Conservation (phyloP, 1,284 basidiomycete species). For the Microbotryum violaceum region DNA sequence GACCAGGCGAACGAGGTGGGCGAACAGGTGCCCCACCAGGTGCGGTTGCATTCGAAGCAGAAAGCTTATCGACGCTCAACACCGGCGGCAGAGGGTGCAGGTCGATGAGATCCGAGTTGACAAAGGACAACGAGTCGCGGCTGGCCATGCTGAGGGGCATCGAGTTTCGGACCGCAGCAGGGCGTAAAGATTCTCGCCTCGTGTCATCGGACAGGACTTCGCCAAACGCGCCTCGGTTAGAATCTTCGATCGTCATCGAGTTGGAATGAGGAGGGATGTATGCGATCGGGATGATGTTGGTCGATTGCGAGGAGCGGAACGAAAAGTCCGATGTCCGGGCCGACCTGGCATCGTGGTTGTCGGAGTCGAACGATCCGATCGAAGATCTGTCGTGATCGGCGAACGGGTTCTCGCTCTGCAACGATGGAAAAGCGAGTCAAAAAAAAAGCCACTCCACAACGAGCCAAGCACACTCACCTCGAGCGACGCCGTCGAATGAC, state of each 20-base stretch:
- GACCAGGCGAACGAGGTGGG: conserved; percentile 35
- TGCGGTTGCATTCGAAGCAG: conserved; percentile 22
- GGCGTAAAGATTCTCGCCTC: background rate
- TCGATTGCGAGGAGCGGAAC: conserved; percentile 36
- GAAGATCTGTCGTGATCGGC: conserved; percentile 30
- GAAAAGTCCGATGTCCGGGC: conserved; percentile 30
- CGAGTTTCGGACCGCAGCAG: conserved; percentile 4
- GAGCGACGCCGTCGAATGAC: conserved; percentile 9
- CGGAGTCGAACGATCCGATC: conserved; percentile 17
- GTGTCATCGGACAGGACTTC: background rate
- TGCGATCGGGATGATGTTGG: conserved; percentile 37
- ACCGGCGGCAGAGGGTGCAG: conserved; percentile 26
- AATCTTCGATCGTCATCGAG: conserved; percentile 32
- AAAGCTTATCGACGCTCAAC: conserved; percentile 24
- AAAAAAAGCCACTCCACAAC: too few species aligned
- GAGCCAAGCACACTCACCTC: conserved; percentile 4
- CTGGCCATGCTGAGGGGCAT: conserved; percentile 27
- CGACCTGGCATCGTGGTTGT: conserved; percentile 16
- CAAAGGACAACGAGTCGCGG: conserved; percentile 24
- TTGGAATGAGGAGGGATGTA: conserved; percentile 37
- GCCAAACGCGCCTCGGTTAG: conserved; percentile 17
- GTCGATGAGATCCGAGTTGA: conserved; percentile 23
- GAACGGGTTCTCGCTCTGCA: conserved; percentile 30
- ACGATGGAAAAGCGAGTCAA: background rate
- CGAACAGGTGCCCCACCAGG: conserved; percentile 32